Percentiles rank a stretch among this genome's conserved stretches.
These are phyloP conservation scores for Komagataella kurtzmanii DNA, from an alignment of 805 yeast species.

Conservation along the genomic window DNA sequence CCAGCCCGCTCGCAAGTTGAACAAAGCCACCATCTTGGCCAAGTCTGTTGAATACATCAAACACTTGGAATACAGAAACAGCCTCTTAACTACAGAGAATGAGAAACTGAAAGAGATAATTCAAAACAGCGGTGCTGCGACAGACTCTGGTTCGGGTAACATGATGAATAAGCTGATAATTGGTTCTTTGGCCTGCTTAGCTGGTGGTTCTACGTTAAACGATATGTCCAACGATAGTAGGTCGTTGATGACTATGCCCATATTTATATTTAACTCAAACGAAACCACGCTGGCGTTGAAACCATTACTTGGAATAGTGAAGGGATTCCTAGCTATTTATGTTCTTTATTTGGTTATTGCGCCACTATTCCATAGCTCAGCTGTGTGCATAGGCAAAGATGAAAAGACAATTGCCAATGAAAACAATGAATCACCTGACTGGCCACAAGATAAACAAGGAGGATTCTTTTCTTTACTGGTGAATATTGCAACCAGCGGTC, in stretches of 20 bases:
- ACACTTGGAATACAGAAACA: constrained; percentile 56
- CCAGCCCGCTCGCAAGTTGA: constrained; percentile 62
- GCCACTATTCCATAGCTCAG: background rate
- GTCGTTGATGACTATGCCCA: constrained; percentile 17
- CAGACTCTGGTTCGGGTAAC: constrained; percentile 4
- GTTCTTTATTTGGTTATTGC: constrained; percentile 7
- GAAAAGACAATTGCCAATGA: background rate
- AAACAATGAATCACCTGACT: background rate
- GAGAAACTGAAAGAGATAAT: constrained; percentile 17
- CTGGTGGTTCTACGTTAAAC: constrained; percentile 47
- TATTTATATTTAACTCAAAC: constrained; percentile 12
- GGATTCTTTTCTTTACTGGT: background rate
- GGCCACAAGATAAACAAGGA: background rate
- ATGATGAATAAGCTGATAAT: constrained; percentile 35
- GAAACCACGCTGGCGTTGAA: constrained; percentile 9
- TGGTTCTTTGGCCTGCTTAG: constrained; percentile 53
- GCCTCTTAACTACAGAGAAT: constrained; percentile 32
- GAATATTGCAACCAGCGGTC: background rate
- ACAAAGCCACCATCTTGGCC: constrained; percentile 63
- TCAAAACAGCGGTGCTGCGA: constrained; percentile 8
- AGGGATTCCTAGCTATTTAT: constrained; percentile 9
- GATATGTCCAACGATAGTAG: constrained; percentile 20
- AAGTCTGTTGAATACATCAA: constrained; percentile 71
- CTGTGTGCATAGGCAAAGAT: background rate
- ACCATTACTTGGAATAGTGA: constrained; percentile 15